phyloP scores from a whole-genome alignment of 148 eudicot genomes.

The Chenopodium suecicum region DNA sequence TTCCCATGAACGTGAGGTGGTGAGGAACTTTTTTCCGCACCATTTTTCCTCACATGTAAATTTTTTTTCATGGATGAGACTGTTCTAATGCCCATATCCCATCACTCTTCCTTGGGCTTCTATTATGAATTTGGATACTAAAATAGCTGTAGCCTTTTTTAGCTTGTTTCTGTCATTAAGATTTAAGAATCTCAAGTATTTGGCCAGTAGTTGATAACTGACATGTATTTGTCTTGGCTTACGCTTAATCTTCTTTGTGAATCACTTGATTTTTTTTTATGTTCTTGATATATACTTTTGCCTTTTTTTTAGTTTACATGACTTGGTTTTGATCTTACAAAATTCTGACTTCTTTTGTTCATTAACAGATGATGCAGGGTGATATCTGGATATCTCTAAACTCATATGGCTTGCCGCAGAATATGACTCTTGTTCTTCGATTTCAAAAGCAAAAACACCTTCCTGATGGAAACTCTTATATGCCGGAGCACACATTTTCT shows the following conservation, averaged over 20 bases:
- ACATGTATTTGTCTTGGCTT: neutral
- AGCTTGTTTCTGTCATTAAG: neutral
- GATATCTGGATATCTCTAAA: constrained; percentile 64
- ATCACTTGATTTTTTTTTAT: neutral
- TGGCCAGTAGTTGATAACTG: neutral
- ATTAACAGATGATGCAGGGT: constrained; percentile 78
- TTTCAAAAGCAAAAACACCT: constrained; percentile 40
- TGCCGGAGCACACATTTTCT: constrained; percentile 29
- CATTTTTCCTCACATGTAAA: no score
- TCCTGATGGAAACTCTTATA: constrained; percentile 25
- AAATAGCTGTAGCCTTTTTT: neutral
- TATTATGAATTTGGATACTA: neutral
- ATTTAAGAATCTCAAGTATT: neutral
- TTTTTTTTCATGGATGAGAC: no score
- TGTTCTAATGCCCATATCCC: neutral
- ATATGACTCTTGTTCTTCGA: constrained; percentile 59
- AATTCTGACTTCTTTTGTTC: neutral
- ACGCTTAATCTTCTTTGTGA: neutral
- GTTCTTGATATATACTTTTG: neutral
- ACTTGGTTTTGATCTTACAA: neutral
- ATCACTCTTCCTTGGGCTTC: neutral
- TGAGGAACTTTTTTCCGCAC: no score
- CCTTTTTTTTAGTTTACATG: neutral
- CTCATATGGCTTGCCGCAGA: constrained; percentile 45
- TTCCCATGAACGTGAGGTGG: no score